These are phyloP conservation scores for Lecanosticta acicola DNA, from an alignment of 2,329 filamentous ascomycete species.

Conservation along the genomic window DNA sequence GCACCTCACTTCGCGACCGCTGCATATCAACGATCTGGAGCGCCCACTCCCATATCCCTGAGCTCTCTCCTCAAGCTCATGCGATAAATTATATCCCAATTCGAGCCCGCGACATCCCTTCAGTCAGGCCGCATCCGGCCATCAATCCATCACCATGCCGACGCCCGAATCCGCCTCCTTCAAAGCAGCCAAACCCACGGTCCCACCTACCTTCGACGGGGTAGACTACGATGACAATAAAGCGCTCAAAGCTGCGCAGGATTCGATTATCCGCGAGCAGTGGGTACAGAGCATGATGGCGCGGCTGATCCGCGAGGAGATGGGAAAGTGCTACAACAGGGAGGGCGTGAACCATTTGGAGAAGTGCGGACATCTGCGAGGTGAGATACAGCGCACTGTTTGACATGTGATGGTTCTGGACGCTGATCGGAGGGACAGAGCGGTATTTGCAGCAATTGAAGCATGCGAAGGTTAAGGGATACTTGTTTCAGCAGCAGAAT, in stretches of 20 bases:
- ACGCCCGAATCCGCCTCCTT: conserved; percentile 78
- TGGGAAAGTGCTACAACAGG: conserved; percentile 77
- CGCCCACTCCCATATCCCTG: too few relatives aligned
- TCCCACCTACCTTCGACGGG: conserved; percentile 76
- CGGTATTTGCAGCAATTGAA: conserved; percentile 73
- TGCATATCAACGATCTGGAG: too few relatives aligned
- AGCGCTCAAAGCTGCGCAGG: conserved; percentile 74
- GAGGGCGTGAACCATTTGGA: conserved; percentile 84
- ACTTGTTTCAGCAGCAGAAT: conserved; percentile 74
- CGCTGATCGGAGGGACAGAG: conserved; percentile 47
- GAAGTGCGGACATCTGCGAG: conserved; percentile 76
- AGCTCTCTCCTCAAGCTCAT: neutral
- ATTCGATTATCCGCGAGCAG: conserved; percentile 76
- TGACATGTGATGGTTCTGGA: neutral
- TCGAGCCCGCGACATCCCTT: neutral
- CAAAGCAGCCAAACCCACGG: conserved; percentile 76
- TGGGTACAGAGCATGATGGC: conserved; percentile 91
- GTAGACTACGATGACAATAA: conserved; percentile 81
- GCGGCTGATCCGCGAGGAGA: conserved; percentile 71
- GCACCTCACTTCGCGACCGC: conserved; percentile 4
- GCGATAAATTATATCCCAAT: neutral
- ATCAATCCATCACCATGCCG: conserved; percentile 52
- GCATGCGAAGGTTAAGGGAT: conserved; percentile 70
- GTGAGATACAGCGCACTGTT: conserved; percentile 47
- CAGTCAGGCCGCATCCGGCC: conserved; percentile 1